Evolutionary conservation across 306 rosid species (phyloP).

Genomic region (Quercus alba): DNA sequence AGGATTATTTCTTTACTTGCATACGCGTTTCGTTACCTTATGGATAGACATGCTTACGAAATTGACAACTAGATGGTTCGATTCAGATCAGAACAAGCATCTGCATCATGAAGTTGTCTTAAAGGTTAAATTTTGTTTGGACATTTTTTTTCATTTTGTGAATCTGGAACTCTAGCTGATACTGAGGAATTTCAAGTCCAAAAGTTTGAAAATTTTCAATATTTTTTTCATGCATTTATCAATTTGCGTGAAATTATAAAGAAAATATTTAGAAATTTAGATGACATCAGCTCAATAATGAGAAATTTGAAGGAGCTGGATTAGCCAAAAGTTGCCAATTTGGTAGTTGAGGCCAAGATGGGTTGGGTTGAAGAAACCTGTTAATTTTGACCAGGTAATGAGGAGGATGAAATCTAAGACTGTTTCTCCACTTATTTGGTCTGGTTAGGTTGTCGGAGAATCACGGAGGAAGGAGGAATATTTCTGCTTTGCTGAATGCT

Average conservation of each 20-base stretch:
- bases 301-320: neutral
- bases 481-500: constrained; percentile 71
- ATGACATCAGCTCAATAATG: neutral
- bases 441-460: constrained; percentile 72
- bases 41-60: neutral
- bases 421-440: neutral
- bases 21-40: neutral
- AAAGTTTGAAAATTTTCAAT: neutral
- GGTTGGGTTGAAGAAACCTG: neutral
- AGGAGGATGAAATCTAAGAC: neutral
- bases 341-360: neutral
- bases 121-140: neutral
- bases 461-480: constrained; percentile 79
- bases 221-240: neutral
- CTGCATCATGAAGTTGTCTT: neutral
- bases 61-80: neutral
- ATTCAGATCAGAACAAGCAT: neutral
- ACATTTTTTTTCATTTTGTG: neutral
- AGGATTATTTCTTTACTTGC: neutral
- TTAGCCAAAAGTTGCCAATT: neutral
- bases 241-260: neutral
- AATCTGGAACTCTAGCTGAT: neutral
- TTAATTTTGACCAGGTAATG: neutral
- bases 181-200: neutral
- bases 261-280: neutral